Conservation (phyloP, 345 rosid genomes). For the Firmiana major region DNA sequence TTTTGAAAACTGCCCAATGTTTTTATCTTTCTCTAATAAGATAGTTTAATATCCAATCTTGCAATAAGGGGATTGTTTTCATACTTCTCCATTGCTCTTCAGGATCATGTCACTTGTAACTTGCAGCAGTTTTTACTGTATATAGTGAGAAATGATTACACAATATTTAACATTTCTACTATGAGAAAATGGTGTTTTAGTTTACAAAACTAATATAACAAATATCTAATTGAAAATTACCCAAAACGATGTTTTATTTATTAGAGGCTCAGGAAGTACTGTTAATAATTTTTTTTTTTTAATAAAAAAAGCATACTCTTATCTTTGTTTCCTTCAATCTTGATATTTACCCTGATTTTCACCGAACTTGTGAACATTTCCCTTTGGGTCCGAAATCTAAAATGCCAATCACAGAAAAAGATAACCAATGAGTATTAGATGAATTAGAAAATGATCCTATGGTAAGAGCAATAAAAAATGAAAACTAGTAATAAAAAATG, state of each 20-base stretch:
- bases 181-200: no score
- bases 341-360: background rate
- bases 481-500: no score
- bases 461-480: conserved; percentile 54
- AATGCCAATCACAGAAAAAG: conserved; percentile 52
- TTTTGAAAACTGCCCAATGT: background rate
- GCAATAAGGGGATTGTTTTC: background rate
- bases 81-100: background rate
- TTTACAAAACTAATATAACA: no score
- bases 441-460: conserved; percentile 62
- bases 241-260: background rate
- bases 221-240: no score
- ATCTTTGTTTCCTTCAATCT: no score
- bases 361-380: background rate
- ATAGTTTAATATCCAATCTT: background rate
- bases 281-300: background rate
- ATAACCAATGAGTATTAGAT: no score
- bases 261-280: background rate
- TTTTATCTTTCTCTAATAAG: background rate
- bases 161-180: background rate
- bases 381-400: background rate
- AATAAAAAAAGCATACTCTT: background rate
- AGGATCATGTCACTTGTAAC: background rate
- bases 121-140: background rate
- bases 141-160: background rate